Evolutionary conservation across 2,329 filamentous ascomycete species (phyloP).

Genomic region (Parafenestella ontariensis): DNA sequence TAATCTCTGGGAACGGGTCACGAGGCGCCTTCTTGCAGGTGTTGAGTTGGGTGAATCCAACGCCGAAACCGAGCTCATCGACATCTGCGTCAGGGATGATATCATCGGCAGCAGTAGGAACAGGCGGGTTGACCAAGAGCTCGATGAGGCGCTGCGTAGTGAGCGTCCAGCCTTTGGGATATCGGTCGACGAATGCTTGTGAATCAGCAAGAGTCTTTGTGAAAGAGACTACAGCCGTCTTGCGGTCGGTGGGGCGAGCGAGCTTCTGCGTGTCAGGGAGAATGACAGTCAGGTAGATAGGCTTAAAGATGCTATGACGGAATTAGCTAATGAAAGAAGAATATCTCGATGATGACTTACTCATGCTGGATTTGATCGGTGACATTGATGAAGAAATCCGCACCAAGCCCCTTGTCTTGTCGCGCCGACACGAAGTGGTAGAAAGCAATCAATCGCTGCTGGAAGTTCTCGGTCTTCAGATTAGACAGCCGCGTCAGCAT

Average conservation of each 20-base stretch:
- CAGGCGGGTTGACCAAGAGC: slow-evolving; percentile 86
- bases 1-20: slow-evolving; percentile 87
- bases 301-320: slow-evolving; percentile 71
- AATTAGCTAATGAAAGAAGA: slow-evolving; percentile 22
- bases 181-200: slow-evolving; percentile 76
- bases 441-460: slow-evolving; percentile 87
- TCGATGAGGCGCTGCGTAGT: slow-evolving; percentile 90
- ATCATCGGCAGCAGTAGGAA: slow-evolving; percentile 71
- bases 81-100: slow-evolving; percentile 86
- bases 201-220: slow-evolving; percentile 92
- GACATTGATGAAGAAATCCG: slow-evolving; percentile 88
- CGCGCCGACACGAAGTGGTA: slow-evolving; percentile 89
- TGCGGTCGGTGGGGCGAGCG: slow-evolving; percentile 85
- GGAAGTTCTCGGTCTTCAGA: slow-evolving; percentile 83
- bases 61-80: slow-evolving; percentile 92
- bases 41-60: slow-evolving; percentile 92
- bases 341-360: slow-evolving; percentile 47
- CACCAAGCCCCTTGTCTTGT: slow-evolving; percentile 81
- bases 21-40: slow-evolving; percentile 77
- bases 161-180: slow-evolving; percentile 79
- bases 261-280: slow-evolving; percentile 89
- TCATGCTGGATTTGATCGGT: slow-evolving; percentile 80
- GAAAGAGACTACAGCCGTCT: slow-evolving; percentile 89
- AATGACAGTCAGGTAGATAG: slow-evolving; percentile 85
- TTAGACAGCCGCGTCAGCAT: slow-evolving; percentile 76